These are phyloP conservation scores for Urtica urens DNA, from an alignment of 306 rosid species.

Conservation along the genomic window DNA sequence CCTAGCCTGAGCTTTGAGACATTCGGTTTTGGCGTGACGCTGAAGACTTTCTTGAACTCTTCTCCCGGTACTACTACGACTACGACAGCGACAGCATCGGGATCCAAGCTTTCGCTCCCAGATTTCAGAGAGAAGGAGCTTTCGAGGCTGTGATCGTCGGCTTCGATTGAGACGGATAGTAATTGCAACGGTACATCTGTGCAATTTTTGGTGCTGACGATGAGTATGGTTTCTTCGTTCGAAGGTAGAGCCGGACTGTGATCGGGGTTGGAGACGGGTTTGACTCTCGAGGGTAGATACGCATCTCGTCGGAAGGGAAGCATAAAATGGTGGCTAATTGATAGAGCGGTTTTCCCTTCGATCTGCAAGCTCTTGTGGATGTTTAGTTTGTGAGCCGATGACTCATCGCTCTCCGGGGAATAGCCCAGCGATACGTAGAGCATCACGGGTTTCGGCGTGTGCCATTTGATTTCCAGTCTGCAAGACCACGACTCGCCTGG, in stretches of 20 bases:
- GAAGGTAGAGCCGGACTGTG: conserved; percentile 45
- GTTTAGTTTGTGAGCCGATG: conserved; percentile 51
- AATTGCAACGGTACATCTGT: conserved; percentile 58
- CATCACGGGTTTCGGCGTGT: conserved; percentile 82
- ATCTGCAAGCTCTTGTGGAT: conserved; percentile 90
- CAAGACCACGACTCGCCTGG: conserved; percentile 79
- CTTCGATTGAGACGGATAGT: conserved; percentile 47
- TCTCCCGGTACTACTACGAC: conserved; percentile 64
- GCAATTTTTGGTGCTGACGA: conserved; percentile 62
- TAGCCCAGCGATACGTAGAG: conserved; percentile 80
- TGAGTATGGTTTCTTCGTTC: conserved; percentile 49
- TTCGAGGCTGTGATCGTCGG: conserved; percentile 37
- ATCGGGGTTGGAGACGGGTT: conserved; percentile 43
- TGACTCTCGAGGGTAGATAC: conserved; percentile 57
- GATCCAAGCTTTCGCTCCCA: conserved; percentile 33
- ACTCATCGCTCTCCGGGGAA: conserved; percentile 35
- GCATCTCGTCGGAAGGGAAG: conserved; percentile 77
- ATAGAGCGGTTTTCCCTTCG: conserved; percentile 66
- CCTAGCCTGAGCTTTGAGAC: conserved; percentile 49
- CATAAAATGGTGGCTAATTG: conserved; percentile 49
- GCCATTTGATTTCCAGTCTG: conserved; percentile 91
- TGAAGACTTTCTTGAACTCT: conserved; percentile 83
- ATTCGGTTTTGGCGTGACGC: conserved; percentile 39
- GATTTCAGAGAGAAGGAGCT: conserved; percentile 41
- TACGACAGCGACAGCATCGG: no score